These are phyloP conservation scores for Coemansia sp. DNA, from an alignment of 192 early-diverging fungal genomes.

Conservation along the genomic window DNA sequence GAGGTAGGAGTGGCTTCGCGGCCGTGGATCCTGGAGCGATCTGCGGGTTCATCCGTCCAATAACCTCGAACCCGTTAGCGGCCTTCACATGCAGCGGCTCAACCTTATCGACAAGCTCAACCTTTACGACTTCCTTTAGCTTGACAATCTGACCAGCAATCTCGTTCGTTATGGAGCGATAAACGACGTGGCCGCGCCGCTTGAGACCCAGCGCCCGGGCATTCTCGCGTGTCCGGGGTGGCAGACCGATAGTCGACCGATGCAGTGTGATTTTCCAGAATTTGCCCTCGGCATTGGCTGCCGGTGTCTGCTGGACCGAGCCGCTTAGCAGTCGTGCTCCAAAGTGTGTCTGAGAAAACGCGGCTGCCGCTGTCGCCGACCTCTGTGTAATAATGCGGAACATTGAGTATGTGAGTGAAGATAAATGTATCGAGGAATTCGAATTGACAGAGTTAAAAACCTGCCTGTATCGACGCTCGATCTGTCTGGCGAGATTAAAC, in stretches of 20 bases:
- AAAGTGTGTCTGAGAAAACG: background rate
- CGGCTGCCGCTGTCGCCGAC: too few relatives aligned
- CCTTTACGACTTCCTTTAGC: conserved; percentile 60
- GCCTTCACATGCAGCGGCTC: conserved; percentile 25
- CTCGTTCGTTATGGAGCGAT: conserved; percentile 51
- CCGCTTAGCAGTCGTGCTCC: conserved; percentile 14
- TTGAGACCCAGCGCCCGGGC: conserved; percentile 56
- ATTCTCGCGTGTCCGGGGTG: conserved; percentile 47
- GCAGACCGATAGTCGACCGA: conserved; percentile 59
- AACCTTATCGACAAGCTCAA: conserved; percentile 49
- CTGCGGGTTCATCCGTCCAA: conserved; percentile 42
- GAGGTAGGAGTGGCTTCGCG: conserved; percentile 41
- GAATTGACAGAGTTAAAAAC: background rate
- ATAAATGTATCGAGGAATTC: background rate
- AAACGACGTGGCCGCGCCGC: conserved; percentile 57
- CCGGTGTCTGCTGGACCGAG: conserved; percentile 9
- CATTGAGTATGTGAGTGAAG: background rate
- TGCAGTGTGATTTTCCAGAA: conserved; percentile 62
- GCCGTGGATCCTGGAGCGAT: conserved; percentile 47
- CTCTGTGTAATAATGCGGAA: background rate
- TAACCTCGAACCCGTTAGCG: conserved; percentile 37
- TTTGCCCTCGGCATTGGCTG: conserved; percentile 16
- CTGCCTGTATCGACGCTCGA: too few relatives aligned
- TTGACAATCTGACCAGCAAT: conserved; percentile 62
- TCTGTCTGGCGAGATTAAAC: too few relatives aligned